These are phyloP conservation scores for Caryopteris hybrid DNA, from an alignment of 305 asterid species.

Conservation along the genomic window DNA sequence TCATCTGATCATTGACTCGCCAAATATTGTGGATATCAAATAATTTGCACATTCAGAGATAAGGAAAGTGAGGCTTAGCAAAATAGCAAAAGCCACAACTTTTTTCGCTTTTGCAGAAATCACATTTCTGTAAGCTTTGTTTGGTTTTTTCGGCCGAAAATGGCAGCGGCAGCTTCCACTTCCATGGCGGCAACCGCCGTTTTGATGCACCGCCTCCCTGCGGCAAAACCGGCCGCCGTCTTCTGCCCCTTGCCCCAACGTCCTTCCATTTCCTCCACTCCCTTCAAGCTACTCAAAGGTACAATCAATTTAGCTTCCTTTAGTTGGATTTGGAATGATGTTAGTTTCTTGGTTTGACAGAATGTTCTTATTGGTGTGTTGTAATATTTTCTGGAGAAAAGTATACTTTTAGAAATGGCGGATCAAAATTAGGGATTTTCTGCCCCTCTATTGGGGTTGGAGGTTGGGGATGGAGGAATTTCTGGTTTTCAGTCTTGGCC, in stretches of 20 bases:
- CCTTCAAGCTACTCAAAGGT: constrained; percentile 58
- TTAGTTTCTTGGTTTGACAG: neutral
- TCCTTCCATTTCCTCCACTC: constrained; percentile 41
- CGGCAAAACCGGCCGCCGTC: constrained; percentile 29
- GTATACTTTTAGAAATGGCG: neutral
- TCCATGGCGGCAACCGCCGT: constrained; percentile 90
- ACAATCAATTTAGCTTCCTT: constrained; percentile 12
- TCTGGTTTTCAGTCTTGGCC: neutral
- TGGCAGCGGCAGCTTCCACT: constrained; percentile 84
- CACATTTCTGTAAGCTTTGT: neutral
- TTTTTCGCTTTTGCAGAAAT: neutral
- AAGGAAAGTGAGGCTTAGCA: constrained; percentile 41
- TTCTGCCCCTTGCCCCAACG: constrained; percentile 56
- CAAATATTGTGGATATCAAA: constrained; percentile 41
- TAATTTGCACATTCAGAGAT: constrained; percentile 21
- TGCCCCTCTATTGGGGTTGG: too few relatives aligned
- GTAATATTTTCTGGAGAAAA: neutral
- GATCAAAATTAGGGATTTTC: too few relatives aligned
- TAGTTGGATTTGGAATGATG: neutral
- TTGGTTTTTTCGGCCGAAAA: constrained; percentile 26
- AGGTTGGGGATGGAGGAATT: too few relatives aligned
- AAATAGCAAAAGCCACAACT: constrained; percentile 6
- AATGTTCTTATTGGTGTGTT: constrained; percentile 7
- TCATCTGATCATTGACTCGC: constrained; percentile 26
- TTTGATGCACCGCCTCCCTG: constrained; percentile 49